These are phyloP conservation scores for Candida orba DNA, from an alignment of 805 yeast species.

Conservation along the genomic window DNA sequence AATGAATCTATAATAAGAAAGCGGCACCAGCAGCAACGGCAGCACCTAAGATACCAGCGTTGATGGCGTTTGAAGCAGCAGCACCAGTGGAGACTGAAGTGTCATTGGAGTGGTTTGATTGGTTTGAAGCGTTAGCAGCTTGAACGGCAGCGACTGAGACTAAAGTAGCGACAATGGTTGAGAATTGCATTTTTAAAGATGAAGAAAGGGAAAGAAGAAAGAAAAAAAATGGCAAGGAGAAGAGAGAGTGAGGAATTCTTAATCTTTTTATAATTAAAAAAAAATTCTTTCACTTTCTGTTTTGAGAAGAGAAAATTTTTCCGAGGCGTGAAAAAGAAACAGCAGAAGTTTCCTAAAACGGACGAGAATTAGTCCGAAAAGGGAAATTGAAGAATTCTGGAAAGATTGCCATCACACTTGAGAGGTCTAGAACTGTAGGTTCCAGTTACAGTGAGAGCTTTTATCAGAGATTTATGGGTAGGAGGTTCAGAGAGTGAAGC, in stretches of 20 bases:
- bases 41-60: constrained; percentile 75
- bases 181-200: constrained; percentile 56
- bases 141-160: constrained; percentile 65
- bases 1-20: constrained; percentile 34
- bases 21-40: constrained; percentile 79
- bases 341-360: too few species aligned
- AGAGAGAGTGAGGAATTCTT: not conserved
- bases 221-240: not conserved
- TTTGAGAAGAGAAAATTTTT: not conserved
- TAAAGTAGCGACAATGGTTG: constrained; percentile 57
- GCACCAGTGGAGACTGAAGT: constrained; percentile 41
- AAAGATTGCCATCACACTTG: too few species aligned
- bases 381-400: too few species aligned
- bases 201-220: constrained; percentile 5
- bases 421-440: too few species aligned
- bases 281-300: not conserved
- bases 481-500: too few species aligned
- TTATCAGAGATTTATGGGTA: too few species aligned
- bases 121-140: constrained; percentile 45
- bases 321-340: not conserved
- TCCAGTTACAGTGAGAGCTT: too few species aligned
- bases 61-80: constrained; percentile 47
- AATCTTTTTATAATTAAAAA: not conserved
- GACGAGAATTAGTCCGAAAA: too few species aligned
- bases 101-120: constrained; percentile 36